phyloP scores from a whole-genome alignment of 176 grass and related monocot genomes.

The Elymus sibiricus region DNA sequence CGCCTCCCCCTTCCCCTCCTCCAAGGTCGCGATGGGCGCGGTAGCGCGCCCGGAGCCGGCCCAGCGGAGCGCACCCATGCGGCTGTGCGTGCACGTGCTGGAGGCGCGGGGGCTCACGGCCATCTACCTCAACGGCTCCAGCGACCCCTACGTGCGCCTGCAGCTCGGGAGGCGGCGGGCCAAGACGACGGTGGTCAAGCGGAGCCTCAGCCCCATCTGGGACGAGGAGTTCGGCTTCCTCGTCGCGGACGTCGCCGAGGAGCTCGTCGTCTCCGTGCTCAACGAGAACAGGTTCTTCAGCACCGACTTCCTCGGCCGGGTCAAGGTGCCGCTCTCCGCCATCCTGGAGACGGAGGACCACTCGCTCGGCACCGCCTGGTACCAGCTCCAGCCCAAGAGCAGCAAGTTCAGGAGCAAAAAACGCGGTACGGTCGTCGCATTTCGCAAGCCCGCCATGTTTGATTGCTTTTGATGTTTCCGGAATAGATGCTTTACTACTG shows the following conservation, averaged over 20 bases:
- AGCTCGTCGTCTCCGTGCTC: conserved; percentile 64
- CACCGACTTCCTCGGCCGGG: conserved; percentile 65
- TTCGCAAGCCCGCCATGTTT: not conserved
- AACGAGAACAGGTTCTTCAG: conserved; percentile 63
- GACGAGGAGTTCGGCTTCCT: conserved; percentile 84
- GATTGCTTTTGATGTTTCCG: not conserved
- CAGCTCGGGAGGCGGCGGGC: conserved; percentile 59
- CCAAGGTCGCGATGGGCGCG: not conserved
- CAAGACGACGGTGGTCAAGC: conserved; percentile 66
- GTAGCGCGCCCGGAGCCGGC: conserved; percentile 7
- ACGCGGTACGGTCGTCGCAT: conserved; percentile 38
- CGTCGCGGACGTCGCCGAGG: conserved; percentile 64
- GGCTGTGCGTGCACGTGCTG: conserved; percentile 81
- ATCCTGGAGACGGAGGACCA: conserved; percentile 60
- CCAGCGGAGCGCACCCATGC: conserved; percentile 47
- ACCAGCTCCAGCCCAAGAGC: conserved; percentile 69
- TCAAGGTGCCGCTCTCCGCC: conserved; percentile 49
- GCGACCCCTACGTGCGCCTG: conserved; percentile 77
- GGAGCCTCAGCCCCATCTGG: conserved; percentile 72
- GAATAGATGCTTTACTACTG: not conserved
- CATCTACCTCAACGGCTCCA: conserved; percentile 57
- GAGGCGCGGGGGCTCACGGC: conserved; percentile 69
- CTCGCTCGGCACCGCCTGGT: conserved; percentile 69
- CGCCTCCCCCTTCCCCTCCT: not conserved
- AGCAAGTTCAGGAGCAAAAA: conserved; percentile 71